Conservation (phyloP, 169 alveolate species). For the Plasmodium malariae region DNA sequence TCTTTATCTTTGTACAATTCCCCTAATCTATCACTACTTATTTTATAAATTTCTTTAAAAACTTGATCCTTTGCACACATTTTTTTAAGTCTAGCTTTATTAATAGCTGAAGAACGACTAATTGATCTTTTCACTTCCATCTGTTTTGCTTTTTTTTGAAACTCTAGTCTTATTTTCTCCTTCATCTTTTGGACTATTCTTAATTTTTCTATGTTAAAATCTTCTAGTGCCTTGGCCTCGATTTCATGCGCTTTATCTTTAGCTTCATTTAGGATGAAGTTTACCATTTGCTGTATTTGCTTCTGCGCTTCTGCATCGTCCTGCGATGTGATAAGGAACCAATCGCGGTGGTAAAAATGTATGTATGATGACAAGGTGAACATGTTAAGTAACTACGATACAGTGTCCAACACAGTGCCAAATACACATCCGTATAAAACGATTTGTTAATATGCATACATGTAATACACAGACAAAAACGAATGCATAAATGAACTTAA, state of each 20-base stretch:
- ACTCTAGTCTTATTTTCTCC: conserved; percentile 91
- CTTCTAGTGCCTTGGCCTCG: conserved; percentile 94
- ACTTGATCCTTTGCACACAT: conserved; percentile 90
- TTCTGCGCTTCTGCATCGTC: conserved; percentile 94
- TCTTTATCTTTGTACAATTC: conserved; percentile 78
- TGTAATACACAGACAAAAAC: neutral
- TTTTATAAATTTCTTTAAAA: conserved; percentile 84
- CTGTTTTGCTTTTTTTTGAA: conserved; percentile 84
- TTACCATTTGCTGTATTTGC: conserved; percentile 95
- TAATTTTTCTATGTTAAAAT: conserved; percentile 93
- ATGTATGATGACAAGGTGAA: neutral
- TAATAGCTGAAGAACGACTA: conserved; percentile 91
- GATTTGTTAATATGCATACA: neutral
- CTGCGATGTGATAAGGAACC: conserved; percentile 52
- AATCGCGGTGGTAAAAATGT: neutral
- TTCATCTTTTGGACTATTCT: conserved; percentile 92
- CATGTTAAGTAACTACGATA: neutral
- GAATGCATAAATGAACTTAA: too few relatives aligned
- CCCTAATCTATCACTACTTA: conserved; percentile 86
- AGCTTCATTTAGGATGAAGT: conserved; percentile 95
- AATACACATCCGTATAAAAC: neutral
- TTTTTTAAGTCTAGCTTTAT: conserved; percentile 90
- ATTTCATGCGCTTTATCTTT: conserved; percentile 95
- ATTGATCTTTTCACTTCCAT: conserved; percentile 88
- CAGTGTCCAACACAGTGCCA: neutral